These are phyloP conservation scores for Microbotryum saponariae DNA, from an alignment of 1,284 basidiomycete genomes.

Conservation along the genomic window DNA sequence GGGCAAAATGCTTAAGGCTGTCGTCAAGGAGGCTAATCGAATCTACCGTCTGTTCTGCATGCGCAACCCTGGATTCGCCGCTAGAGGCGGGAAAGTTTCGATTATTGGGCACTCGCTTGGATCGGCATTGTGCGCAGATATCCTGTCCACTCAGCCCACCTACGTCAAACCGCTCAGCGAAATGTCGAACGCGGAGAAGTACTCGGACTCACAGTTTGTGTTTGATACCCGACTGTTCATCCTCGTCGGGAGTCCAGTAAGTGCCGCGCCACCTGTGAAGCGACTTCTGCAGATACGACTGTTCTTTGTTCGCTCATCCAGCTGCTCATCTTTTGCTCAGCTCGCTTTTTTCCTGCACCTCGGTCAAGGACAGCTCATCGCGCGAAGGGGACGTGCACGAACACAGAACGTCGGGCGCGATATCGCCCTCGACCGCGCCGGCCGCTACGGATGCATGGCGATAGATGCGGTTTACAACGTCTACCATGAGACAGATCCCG, in stretches of 20 bases:
- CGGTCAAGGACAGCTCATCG: slow-evolving; percentile 38
- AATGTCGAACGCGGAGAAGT: slow-evolving; percentile 9
- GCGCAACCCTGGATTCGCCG: slow-evolving; percentile 37
- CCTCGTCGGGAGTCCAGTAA: slow-evolving; percentile 39
- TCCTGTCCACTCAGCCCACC: slow-evolving; percentile 38
- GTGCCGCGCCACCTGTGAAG: slow-evolving; percentile 5
- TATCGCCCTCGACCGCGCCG: slow-evolving; percentile 35
- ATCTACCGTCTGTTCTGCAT: slow-evolving; percentile 39
- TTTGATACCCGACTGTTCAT: slow-evolving; percentile 38
- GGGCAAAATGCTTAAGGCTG: slow-evolving; percentile 36
- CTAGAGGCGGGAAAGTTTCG: slow-evolving; percentile 31
- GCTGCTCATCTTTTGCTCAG: slow-evolving; percentile 17
- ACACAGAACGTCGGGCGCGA: slow-evolving; percentile 31
- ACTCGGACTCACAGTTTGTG: slow-evolving; percentile 19
- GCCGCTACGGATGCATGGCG: slow-evolving; percentile 35
- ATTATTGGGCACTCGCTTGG: slow-evolving; percentile 39
- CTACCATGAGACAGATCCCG: slow-evolving; percentile 43
- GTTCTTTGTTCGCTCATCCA: not conserved
- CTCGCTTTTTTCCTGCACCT: slow-evolving; percentile 37
- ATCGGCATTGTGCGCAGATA: slow-evolving; percentile 34
- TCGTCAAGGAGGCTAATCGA: slow-evolving; percentile 38
- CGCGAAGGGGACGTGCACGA: slow-evolving; percentile 34
- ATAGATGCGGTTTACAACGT: slow-evolving; percentile 30
- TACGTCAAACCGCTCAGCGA: slow-evolving; percentile 25
- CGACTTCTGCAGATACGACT: not conserved